These are phyloP conservation scores for Diutina mesorugosa DNA, from an alignment of 1,139 yeast species.

Conservation along the genomic window DNA sequence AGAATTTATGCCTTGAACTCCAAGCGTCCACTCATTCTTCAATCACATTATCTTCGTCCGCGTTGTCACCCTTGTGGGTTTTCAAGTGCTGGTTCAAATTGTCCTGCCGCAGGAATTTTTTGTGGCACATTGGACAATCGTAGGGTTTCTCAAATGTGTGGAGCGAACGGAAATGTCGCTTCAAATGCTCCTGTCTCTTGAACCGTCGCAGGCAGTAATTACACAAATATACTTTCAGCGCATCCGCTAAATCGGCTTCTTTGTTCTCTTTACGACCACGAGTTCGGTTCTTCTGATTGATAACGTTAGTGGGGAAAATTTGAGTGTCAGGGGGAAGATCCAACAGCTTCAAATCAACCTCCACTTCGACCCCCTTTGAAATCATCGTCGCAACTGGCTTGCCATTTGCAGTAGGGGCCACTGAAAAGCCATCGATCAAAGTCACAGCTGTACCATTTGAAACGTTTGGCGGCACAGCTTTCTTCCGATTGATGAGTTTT, in stretches of 20 bases:
- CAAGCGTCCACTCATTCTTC: background rate
- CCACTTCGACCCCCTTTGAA: constrained; percentile 24
- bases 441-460: background rate
- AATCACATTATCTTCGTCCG: background rate
- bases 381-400: constrained; percentile 5
- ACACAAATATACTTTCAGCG: constrained; percentile 28
- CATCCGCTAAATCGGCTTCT: constrained; percentile 31
- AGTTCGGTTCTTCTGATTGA: constrained; percentile 23
- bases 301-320: constrained; percentile 17
- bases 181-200: constrained; percentile 69
- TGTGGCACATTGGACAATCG: constrained; percentile 56
- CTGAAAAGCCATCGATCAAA: background rate
- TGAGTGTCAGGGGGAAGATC: constrained; percentile 31
- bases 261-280: constrained; percentile 36
- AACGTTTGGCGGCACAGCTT: background rate
- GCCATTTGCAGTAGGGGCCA: constrained; percentile 2
- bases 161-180: constrained; percentile 62
- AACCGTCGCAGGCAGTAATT: constrained; percentile 48
- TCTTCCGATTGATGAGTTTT: constrained; percentile 17
- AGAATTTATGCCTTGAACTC: background rate
- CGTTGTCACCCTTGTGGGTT: constrained; percentile 29
- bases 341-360: constrained; percentile 26
- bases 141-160: constrained; percentile 70
- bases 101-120: constrained; percentile 65
- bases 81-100: constrained; percentile 66